phyloP scores from a whole-genome alignment of 2,329 filamentous ascomycete species.

The Laburnicola sp. region DNA sequence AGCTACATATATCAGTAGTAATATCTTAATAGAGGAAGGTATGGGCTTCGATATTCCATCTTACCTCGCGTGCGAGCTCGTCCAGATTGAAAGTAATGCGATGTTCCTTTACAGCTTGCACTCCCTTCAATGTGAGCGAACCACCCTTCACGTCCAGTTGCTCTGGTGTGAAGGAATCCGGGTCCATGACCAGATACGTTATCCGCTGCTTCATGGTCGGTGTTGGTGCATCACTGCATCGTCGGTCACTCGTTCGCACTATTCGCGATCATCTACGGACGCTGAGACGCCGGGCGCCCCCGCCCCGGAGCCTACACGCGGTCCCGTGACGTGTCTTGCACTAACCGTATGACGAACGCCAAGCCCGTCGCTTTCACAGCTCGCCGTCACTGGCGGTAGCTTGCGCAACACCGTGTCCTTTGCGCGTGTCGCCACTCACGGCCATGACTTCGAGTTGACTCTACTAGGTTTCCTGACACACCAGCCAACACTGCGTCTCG shows the following conservation, averaged over 20 bases:
- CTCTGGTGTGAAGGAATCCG: conserved; percentile 66
- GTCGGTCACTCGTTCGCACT: not conserved
- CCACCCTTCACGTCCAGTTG: conserved; percentile 61
- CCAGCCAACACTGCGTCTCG: not conserved
- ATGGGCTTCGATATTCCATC: conserved; percentile 37
- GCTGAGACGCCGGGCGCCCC: too few species aligned
- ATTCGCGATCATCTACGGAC: not conserved
- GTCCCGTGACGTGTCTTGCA: not conserved
- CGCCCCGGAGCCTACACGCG: conserved; percentile 8
- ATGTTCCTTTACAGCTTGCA: conserved; percentile 76
- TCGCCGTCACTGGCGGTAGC: not conserved
- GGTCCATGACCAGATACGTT: conserved; percentile 71
- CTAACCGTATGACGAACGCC: conserved; percentile 21
- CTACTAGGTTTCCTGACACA: not conserved
- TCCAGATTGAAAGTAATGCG: conserved; percentile 71
- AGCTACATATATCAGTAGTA: conserved; percentile 52
- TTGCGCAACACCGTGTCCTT: conserved; percentile 17
- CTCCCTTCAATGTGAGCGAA: conserved; percentile 59
- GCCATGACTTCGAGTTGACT: not conserved
- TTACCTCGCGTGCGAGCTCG: conserved; percentile 73
- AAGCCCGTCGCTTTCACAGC: conserved; percentile 17
- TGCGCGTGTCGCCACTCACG: conserved; percentile 24
- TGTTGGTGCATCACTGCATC: conserved; percentile 8
- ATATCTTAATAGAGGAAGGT: not conserved
- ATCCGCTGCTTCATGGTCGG: conserved; percentile 69